phyloP scores from a whole-genome alignment of 208 protist species.

The Trypanosoma mega region DNA sequence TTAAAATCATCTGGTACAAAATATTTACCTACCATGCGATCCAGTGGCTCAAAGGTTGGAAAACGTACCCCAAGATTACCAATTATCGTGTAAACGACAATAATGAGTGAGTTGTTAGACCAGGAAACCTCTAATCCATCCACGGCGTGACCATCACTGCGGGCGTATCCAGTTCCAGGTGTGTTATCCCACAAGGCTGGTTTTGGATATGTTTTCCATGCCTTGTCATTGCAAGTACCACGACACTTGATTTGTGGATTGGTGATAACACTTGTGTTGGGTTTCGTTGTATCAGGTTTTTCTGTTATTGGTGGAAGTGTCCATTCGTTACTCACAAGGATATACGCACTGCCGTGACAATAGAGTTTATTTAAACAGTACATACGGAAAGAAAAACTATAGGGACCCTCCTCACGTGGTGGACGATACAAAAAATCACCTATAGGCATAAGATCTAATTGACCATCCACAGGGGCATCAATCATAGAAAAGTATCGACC shows the following conservation, averaged over 20 bases:
- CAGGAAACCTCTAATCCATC: constrained; percentile 60
- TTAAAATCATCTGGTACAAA: constrained; percentile 62
- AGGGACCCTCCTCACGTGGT: constrained; percentile 30
- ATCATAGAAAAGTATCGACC: constrained; percentile 76
- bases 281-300: neutral
- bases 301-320: constrained; percentile 29
- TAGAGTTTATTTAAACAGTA: constrained; percentile 56
- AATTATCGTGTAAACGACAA: constrained; percentile 67
- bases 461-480: constrained; percentile 36
- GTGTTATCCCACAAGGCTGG: constrained; percentile 66
- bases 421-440: constrained; percentile 77
- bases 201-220: constrained; percentile 70
- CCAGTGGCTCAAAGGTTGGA: constrained; percentile 77
- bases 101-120: constrained; percentile 62
- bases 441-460: constrained; percentile 42
- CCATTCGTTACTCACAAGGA: constrained; percentile 49
- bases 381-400: constrained; percentile 69
- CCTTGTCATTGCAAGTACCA: constrained; percentile 65
- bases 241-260: constrained; percentile 66
- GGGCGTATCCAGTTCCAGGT: constrained; percentile 38
- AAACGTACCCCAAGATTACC: constrained; percentile 82
- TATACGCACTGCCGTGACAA: constrained; percentile 71
- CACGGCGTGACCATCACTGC: constrained; percentile 53
- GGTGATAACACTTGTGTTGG: constrained; percentile 36
- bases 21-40: constrained; percentile 33